Base-by-base conservation (phyloP, 495 filamentous ascomycete species). In the Staphylotrichum longicolle region DNA sequence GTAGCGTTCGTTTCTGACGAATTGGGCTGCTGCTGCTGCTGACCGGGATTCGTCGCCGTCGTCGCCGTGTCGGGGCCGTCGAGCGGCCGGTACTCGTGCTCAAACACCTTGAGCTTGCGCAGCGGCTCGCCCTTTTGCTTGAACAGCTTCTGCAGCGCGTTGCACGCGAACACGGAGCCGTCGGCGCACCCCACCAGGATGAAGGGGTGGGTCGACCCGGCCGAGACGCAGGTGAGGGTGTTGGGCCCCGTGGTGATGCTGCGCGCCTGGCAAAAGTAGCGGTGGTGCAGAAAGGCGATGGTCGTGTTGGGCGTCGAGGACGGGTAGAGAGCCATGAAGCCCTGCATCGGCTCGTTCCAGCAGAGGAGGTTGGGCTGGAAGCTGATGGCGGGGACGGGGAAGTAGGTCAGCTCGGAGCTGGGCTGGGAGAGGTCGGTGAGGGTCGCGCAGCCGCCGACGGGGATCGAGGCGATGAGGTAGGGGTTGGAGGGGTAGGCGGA, bases 401-500 rank as follows among this genome's bases (percentile, higher is more conserved):
- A 74, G 59, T 77, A 80, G n/a, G 79, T 79, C 27, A 66, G 65
- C 60, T 80, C 79, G 33, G 68, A 71, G 64, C 70, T 78, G 15
- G 79, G 77, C 44, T 74, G 74, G 42, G 66, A 72, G 3, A 82
- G 62, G 62, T 82, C 77, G 20, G 77, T 77, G 14, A 82, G 41
- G 33, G 75, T 78, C 11, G 75, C 68, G 51, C 72, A 73, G 44
- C 79, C 79, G 58, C 77, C 77, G 47, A 80, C 71, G 0, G 79
- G 79, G 54, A 76, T 65, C 7, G 79, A 76, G 50, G 75, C 74
- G 44, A 82, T 62, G 27, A 79, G 51, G 60, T 75, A 77, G 3
- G 79, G 77, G 45, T 75, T 65, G 1, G 79, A 78, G 6, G 79
- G 79, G 52, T 77, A 80, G 35, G 70, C 75, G 10, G 77, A 79